Conservation (phyloP, 2,329 filamentous ascomycete species). For the Pseudogymnoascus sp. region DNA sequence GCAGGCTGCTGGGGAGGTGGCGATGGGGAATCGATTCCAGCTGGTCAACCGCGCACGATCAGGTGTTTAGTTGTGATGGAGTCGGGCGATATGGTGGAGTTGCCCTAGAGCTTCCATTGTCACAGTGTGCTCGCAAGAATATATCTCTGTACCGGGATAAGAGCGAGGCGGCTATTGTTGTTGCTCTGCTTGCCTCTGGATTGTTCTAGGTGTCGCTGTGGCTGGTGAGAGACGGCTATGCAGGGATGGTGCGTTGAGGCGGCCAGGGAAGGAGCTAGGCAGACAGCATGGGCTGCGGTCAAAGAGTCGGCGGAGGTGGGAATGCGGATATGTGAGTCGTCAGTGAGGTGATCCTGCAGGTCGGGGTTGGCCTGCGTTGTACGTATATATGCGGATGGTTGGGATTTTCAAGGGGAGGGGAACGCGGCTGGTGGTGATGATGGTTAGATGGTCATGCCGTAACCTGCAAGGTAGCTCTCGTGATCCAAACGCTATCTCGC, state of each 20-base stretch:
- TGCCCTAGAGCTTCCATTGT: slow-evolving; percentile 10
- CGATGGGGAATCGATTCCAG: not conserved
- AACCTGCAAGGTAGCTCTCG: slow-evolving; percentile 9
- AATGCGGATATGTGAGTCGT: not conserved
- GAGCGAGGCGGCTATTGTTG: not conserved
- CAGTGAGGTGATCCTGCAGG: not conserved
- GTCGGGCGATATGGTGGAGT: slow-evolving; percentile 4
- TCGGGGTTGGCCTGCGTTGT: not conserved
- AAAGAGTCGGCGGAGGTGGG: not conserved
- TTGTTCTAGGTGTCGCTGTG: slow-evolving; percentile 4
- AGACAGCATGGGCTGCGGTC: slow-evolving; percentile 5
- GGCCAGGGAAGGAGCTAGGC: slow-evolving; percentile 5
- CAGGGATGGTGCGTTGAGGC: not conserved
- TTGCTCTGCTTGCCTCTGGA: not conserved
- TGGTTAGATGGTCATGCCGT: slow-evolving; percentile 4
- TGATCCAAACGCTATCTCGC: slow-evolving; percentile 8
- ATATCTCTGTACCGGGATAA: not conserved
- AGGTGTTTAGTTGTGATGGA: not conserved
- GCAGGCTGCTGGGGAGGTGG: not conserved
- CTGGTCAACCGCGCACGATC: not conserved
- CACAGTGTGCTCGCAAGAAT: slow-evolving; percentile 1
- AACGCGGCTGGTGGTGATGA: not conserved
- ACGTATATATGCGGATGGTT: not conserved
- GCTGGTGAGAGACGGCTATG: slow-evolving; percentile 1
- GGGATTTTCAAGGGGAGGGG: not conserved